Conservation (phyloP, 2,329 filamentous ascomycete genomes). For the Blastomyces parvus region DNA sequence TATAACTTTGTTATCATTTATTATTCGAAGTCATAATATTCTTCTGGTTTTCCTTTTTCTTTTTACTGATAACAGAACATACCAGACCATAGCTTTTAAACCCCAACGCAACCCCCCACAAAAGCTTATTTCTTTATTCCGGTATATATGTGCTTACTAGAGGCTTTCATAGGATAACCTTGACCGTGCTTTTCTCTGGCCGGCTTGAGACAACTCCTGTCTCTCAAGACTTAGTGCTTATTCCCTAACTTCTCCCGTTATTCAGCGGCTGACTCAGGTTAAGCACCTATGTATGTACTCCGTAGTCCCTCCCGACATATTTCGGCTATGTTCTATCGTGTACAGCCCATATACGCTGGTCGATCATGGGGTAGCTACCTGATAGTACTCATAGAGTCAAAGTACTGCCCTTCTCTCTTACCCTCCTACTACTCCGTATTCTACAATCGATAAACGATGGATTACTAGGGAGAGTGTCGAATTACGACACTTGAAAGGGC, state of each 20-base stretch:
- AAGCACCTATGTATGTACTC: too few relatives aligned
- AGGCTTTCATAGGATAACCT: not conserved
- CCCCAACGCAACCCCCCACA: too few relatives aligned
- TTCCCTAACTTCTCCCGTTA: not conserved
- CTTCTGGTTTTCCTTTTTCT: not conserved
- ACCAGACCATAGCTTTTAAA: not conserved
- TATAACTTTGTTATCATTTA: not conserved
- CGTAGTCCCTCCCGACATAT: not conserved
- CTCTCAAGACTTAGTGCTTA: not conserved
- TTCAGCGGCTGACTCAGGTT: not conserved
- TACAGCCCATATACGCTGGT: too few relatives aligned
- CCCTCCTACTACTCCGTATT: not conserved
- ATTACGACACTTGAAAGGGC: not conserved
- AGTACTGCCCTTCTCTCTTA: too few relatives aligned
- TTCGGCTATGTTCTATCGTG: not conserved
- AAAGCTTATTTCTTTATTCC: not conserved
- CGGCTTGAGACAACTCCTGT: not conserved
- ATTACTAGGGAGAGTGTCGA: not conserved
- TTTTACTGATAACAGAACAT: not conserved
- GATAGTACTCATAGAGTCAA: too few relatives aligned
- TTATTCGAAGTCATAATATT: not conserved
- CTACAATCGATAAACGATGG: not conserved
- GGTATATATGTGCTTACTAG: not conserved
- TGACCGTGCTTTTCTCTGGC: not conserved
- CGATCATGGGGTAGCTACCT: too few relatives aligned